Evolutionary conservation across 345 rosid species (phyloP), one percentile per base, ranked within the genome.

Genomic region (Euphorbia pulcherrima): DNA sequence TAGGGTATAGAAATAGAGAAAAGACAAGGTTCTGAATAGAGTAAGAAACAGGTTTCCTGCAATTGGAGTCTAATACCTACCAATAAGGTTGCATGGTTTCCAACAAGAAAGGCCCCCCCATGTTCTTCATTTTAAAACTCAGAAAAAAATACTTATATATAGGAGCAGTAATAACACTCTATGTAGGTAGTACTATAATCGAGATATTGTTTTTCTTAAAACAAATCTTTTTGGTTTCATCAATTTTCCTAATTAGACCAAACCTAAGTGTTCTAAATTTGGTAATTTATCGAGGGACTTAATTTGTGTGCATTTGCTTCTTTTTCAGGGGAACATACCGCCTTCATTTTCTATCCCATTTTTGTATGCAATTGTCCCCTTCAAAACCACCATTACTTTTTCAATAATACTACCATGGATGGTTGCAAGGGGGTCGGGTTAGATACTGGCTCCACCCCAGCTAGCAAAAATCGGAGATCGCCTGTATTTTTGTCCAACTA

Each of bases 1-100:
- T 23, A 23, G 47, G 21, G 28, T 52, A 20, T 58, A 21, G 37
- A 33, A 33, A 33, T 33, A 7, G 37, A 2, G 37, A 33, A 2
- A 33, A 33, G n/a, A n/a, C n/a, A n/a, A 40, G 29, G 69, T 77
- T 77, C 86, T 70, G 67, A 72, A 72, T 78, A 55, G 57, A 59
- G 84, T 21, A 82, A 76, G 78, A 53, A 73, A 66, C 79, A 81
- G 11, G 50, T 8, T 67, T 74, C 80, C 80, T 75, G 81, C 80
- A 72, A 77, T 74, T 68, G 81, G 82, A 75, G 61, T 72, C 80
- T 75, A 67, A 71, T 73, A 46, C 74, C 70, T 60, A 37, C 39
- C 39, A 62, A 69, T 47, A 41, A 60, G 68, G 68, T 10, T 48
- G 24, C 78, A 68, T 53, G 21, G 8, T 12, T 39, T 39, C 21